phyloP scores from a whole-genome alignment of 495 filamentous ascomycete genomes.

The Hypoxylon perforatum region DNA sequence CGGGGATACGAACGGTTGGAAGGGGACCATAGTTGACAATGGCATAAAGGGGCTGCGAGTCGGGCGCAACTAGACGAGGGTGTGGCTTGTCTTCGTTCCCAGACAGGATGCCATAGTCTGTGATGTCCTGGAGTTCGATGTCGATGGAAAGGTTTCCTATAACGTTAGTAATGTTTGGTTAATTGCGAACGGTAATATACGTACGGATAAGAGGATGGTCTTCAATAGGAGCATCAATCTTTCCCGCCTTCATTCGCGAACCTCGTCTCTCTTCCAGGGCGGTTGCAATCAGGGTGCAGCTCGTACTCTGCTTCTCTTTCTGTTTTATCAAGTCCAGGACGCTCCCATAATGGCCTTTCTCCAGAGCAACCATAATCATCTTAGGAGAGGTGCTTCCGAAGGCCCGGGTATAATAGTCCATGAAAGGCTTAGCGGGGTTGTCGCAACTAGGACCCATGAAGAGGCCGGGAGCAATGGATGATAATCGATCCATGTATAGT shows the following conservation, averaged over 20 bases:
- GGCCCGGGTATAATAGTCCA: slow-evolving; percentile 51
- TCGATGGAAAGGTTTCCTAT: slow-evolving; percentile 29
- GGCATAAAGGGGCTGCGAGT: slow-evolving; percentile 47
- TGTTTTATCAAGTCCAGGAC: slow-evolving; percentile 53
- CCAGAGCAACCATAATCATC: slow-evolving; percentile 56
- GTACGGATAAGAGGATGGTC: slow-evolving; percentile 52
- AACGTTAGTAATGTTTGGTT: slow-evolving; percentile 29
- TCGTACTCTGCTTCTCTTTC: slow-evolving; percentile 50
- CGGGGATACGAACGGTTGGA: slow-evolving; percentile 53
- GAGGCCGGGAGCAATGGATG: slow-evolving; percentile 60
- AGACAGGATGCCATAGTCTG: slow-evolving; percentile 58
- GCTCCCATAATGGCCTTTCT: slow-evolving; percentile 57
- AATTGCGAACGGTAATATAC: slow-evolving; percentile 29
- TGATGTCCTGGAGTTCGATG: slow-evolving; percentile 51
- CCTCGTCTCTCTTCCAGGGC: slow-evolving; percentile 59
- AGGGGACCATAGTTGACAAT: slow-evolving; percentile 55
- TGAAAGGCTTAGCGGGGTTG: slow-evolving; percentile 39
- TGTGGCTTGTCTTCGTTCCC: slow-evolving; percentile 48
- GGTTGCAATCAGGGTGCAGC: slow-evolving; percentile 56
- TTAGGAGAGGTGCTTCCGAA: slow-evolving; percentile 52
- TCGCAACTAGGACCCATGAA: slow-evolving; percentile 9
- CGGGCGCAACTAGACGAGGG: background rate
- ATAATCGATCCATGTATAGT: slow-evolving; percentile 61
- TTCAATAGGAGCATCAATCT: slow-evolving; percentile 50
- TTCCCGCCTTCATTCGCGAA: slow-evolving; percentile 48